Conservation (phyloP, 2,329 filamentous ascomycete genomes). For the Biscogniauxia sp. region DNA sequence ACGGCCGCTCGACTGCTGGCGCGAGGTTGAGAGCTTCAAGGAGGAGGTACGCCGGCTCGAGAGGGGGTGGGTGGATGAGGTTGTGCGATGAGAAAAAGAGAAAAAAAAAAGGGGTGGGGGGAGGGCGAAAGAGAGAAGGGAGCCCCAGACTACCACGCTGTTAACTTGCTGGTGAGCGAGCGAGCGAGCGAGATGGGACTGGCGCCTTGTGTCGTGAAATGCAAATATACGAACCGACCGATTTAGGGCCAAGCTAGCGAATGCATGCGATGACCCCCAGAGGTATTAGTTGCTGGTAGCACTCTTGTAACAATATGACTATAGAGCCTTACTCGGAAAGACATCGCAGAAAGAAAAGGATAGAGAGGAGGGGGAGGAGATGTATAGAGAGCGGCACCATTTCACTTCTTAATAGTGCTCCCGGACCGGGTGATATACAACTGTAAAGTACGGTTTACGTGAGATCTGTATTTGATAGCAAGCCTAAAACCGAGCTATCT, state of each 20-base stretch:
- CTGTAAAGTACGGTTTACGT: constrained; percentile 15
- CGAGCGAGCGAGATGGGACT: background rate
- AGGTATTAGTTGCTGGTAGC: background rate
- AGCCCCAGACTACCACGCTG: background rate
- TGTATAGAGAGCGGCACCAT: background rate
- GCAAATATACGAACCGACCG: background rate
- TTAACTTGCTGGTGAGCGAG: background rate
- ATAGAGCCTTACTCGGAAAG: background rate
- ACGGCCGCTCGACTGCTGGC: constrained; percentile 89
- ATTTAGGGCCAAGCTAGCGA: background rate
- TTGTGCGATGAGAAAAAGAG: constrained; percentile 46
- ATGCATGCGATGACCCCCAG: background rate
- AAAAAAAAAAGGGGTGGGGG: background rate
- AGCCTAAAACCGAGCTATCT: constrained; percentile 13
- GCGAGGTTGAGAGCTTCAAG: constrained; percentile 89
- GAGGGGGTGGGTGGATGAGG: constrained; percentile 82
- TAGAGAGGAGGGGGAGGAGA: background rate
- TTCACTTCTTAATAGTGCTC: background rate
- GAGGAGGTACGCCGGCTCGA: constrained; percentile 83
- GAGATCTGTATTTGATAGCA: constrained; percentile 23
- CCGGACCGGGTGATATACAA: background rate
- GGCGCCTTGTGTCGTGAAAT: background rate
- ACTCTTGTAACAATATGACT: background rate
- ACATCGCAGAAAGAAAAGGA: background rate
- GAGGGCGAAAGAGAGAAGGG: background rate